Percentiles rank a stretch among this genome's conserved stretches.
phyloP scores from a whole-genome alignment of 495 filamentous ascomycete genomes.

The Lentithecium fluviatile region DNA sequence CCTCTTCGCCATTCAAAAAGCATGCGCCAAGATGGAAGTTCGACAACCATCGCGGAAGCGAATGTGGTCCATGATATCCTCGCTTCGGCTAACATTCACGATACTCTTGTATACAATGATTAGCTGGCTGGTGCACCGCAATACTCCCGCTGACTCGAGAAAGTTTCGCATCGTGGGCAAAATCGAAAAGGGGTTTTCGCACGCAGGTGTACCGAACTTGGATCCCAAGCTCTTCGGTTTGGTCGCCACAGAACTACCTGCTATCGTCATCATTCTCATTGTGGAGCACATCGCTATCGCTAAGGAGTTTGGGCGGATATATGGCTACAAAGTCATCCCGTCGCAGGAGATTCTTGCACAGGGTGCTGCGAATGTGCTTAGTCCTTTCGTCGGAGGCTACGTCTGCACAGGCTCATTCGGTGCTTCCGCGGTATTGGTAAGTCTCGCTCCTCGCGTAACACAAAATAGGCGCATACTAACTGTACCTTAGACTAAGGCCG shows the following conservation, averaged over 20 bases:
- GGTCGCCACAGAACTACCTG: slow-evolving; percentile 5
- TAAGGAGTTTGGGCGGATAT: slow-evolving; percentile 15
- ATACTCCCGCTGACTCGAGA: not conserved
- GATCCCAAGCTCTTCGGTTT: slow-evolving; percentile 12
- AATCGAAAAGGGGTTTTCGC: slow-evolving; percentile 17
- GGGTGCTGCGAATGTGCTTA: slow-evolving; percentile 9
- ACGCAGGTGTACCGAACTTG: slow-evolving; percentile 12
- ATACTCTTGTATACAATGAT: slow-evolving; percentile 19
- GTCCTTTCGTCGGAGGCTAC: slow-evolving; percentile 19
- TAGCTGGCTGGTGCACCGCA: slow-evolving; percentile 17
- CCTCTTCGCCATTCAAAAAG: slow-evolving; percentile 6
- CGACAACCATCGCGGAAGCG: slow-evolving; percentile 8
- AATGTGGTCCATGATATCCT: slow-evolving; percentile 9
- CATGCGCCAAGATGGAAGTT: slow-evolving; percentile 5
- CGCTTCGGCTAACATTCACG: slow-evolving; percentile 12
- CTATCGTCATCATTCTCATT: slow-evolving; percentile 21
- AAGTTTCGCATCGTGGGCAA: slow-evolving; percentile 14
- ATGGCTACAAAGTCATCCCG: slow-evolving; percentile 19
- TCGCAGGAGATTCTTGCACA: slow-evolving; percentile 21
- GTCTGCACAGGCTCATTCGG: slow-evolving; percentile 23
- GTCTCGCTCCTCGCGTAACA: too few species aligned
- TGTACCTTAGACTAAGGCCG: slow-evolving; percentile 19
- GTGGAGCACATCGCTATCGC: slow-evolving; percentile 24
- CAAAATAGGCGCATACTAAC: too few species aligned
- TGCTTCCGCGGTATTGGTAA: slow-evolving; percentile 17